Conservation (phyloP, 202 grass and related monocot genomes). For the Schoenoplectus tabernaemontani region DNA sequence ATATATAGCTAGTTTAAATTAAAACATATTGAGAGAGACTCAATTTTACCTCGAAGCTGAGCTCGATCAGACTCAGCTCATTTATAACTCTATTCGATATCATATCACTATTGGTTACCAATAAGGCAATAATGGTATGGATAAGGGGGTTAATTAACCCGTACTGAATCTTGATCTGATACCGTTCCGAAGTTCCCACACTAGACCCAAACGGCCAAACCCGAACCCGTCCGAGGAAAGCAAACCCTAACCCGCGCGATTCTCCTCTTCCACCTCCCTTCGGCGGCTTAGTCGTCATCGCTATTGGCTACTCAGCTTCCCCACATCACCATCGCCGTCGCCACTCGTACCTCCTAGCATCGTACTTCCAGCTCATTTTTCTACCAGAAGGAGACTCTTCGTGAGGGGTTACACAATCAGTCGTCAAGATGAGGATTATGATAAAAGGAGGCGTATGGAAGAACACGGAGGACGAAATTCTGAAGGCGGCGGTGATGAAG, state of each 20-base stretch:
- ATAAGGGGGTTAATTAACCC: no score
- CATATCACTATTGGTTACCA: no score
- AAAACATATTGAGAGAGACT: no score
- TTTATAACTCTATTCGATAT: no score
- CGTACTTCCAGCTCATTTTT: background rate
- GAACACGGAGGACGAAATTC: conserved; percentile 99
- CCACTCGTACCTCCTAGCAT: background rate
- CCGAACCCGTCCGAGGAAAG: background rate
- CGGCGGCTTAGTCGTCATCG: background rate
- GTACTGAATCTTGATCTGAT: no score
- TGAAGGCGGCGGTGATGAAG: conserved; percentile 98
- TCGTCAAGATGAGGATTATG: conserved; percentile 96
- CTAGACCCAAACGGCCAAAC: background rate
- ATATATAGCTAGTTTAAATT: no score
- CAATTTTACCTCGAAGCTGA: no score
- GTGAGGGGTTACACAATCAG: background rate
- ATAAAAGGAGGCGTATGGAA: conserved; percentile 99
- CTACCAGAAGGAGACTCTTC: background rate
- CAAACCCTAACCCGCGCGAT: conserved; percentile 19
- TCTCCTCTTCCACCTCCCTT: background rate
- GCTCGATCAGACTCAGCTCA: no score
- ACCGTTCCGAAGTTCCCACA: no score
- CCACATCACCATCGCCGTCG: no score
- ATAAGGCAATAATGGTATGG: no score
- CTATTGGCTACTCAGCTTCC: no score